Conservation (phyloP, 495 filamentous ascomycete species). For the Halenospora varia region DNA sequence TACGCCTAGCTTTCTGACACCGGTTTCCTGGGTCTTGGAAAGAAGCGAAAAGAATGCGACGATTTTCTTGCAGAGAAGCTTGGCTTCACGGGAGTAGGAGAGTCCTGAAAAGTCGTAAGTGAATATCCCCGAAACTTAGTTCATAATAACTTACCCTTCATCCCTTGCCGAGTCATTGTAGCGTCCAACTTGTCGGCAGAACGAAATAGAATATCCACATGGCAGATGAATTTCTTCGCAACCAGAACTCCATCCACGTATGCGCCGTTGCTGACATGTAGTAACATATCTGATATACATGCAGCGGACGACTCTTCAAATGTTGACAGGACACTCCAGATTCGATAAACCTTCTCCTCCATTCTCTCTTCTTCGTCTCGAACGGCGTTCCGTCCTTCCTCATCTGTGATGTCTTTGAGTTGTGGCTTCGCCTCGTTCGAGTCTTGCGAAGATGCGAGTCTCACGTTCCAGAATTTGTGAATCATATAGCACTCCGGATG, state of each 20-base stretch:
- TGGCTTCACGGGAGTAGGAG: slow-evolving; percentile 90
- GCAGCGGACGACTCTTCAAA: slow-evolving; percentile 98
- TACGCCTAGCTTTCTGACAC: slow-evolving; percentile 82
- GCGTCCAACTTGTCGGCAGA: slow-evolving; percentile 81
- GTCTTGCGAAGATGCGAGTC: slow-evolving; percentile 60
- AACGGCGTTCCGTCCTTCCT: slow-evolving; percentile 69
- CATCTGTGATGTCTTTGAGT: slow-evolving; percentile 51
- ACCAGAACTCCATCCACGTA: slow-evolving; percentile 94
- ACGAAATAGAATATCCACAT: slow-evolving; percentile 89
- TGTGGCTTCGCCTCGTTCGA: slow-evolving; percentile 38
- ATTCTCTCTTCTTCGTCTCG: slow-evolving; percentile 86
- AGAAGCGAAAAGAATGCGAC: slow-evolving; percentile 95
- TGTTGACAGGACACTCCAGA: slow-evolving; percentile 95
- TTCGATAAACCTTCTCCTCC: slow-evolving; percentile 96
- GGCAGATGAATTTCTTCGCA: slow-evolving; percentile 94
- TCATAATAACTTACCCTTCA: slow-evolving; percentile 58
- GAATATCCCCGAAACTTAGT: slow-evolving; percentile 7
- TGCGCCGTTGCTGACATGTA: slow-evolving; percentile 97
- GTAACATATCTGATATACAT: slow-evolving; percentile 98
- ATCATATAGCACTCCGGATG: slow-evolving; percentile 99
- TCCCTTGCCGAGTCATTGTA: slow-evolving; percentile 61
- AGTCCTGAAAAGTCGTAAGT: slow-evolving; percentile 55
- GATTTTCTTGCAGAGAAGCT: slow-evolving; percentile 98
- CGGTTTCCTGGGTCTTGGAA: slow-evolving; percentile 88
- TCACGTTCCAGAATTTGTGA: slow-evolving; percentile 99